Conservation (phyloP, 1,284 basidiomycete genomes). For the Boletellus dicymbophilus region DNA sequence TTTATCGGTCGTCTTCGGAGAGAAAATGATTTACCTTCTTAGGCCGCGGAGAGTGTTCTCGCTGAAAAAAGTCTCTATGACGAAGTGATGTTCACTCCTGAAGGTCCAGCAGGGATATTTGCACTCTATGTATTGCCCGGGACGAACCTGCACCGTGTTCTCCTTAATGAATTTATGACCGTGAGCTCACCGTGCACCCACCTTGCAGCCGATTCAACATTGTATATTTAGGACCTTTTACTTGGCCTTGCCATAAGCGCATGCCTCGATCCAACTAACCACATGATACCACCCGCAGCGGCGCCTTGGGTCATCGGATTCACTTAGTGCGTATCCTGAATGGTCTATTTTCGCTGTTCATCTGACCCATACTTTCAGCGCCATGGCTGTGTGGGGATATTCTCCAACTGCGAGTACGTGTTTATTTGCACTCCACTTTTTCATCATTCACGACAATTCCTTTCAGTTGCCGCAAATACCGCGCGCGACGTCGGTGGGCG, state of each 20-base stretch:
- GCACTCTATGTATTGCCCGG: constrained; percentile 53
- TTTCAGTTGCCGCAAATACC: constrained; percentile 59
- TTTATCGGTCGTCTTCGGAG: background rate
- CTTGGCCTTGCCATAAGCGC: constrained; percentile 61
- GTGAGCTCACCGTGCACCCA: constrained; percentile 38
- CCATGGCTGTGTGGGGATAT: constrained; percentile 60
- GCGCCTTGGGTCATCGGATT: constrained; percentile 56
- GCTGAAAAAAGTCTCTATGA: constrained; percentile 41
- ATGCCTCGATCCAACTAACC: constrained; percentile 62
- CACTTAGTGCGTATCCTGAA: constrained; percentile 43
- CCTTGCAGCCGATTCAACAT: constrained; percentile 4
- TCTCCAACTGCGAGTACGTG: constrained; percentile 47
- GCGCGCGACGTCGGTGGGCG: constrained; percentile 70
- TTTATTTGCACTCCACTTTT: too few species aligned
- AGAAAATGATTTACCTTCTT: background rate
- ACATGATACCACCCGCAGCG: constrained; percentile 52
- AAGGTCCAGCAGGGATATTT: constrained; percentile 66
- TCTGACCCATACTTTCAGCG: constrained; percentile 37
- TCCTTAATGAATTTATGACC: constrained; percentile 67
- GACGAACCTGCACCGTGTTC: constrained; percentile 50
- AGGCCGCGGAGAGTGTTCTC: constrained; percentile 45
- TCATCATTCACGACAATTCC: background rate
- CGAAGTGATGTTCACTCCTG: constrained; percentile 52
- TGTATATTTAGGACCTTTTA: constrained; percentile 59
- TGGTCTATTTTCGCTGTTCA: background rate